phyloP scores from a whole-genome alignment of 805 yeast species.

The Candida yuanshanica region DNA sequence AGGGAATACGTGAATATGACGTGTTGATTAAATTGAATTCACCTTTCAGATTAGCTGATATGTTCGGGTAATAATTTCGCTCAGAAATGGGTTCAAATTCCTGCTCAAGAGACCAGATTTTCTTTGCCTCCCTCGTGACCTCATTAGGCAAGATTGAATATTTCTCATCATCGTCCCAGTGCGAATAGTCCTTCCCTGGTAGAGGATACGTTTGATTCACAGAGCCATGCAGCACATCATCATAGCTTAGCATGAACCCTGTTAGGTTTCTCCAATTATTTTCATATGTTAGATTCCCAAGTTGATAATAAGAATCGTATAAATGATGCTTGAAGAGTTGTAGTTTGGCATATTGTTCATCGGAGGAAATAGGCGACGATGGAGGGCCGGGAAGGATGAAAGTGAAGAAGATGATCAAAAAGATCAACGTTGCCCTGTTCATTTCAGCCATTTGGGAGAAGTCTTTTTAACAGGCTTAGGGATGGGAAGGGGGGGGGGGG shows the following conservation, averaged over 20 bases:
- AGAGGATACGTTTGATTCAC: slow-evolving; percentile 54
- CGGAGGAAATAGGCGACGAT: slow-evolving; percentile 24
- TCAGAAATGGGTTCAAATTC: slow-evolving; percentile 7
- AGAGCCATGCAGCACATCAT: slow-evolving; percentile 44
- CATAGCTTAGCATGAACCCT: slow-evolving; percentile 63
- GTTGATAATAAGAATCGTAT: slow-evolving; percentile 26
- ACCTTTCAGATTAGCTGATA: slow-evolving; percentile 45
- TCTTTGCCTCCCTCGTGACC: slow-evolving; percentile 41
- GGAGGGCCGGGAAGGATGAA: slow-evolving; percentile 39
- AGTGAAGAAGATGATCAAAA: slow-evolving; percentile 22
- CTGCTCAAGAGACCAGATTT: slow-evolving; percentile 45
- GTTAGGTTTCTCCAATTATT: slow-evolving; percentile 66
- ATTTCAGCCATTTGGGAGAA: slow-evolving; percentile 5
- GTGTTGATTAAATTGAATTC: slow-evolving; percentile 25
- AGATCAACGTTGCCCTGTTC: slow-evolving; percentile 21
- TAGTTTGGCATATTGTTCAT: slow-evolving; percentile 33
- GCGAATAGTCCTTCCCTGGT: slow-evolving; percentile 35
- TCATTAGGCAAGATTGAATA: slow-evolving; percentile 56
- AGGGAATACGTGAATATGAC: slow-evolving; percentile 14
- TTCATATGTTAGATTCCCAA: slow-evolving; percentile 38
- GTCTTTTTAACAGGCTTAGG: neutral
- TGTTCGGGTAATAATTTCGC: slow-evolving; percentile 33
- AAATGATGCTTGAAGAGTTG: slow-evolving; percentile 32
- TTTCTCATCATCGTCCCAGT: slow-evolving; percentile 44
- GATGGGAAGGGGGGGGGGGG: neutral